phyloP scores from a whole-genome alignment of 352 stramenopile genomes.

The Pseudoperonospora humuli region DNA sequence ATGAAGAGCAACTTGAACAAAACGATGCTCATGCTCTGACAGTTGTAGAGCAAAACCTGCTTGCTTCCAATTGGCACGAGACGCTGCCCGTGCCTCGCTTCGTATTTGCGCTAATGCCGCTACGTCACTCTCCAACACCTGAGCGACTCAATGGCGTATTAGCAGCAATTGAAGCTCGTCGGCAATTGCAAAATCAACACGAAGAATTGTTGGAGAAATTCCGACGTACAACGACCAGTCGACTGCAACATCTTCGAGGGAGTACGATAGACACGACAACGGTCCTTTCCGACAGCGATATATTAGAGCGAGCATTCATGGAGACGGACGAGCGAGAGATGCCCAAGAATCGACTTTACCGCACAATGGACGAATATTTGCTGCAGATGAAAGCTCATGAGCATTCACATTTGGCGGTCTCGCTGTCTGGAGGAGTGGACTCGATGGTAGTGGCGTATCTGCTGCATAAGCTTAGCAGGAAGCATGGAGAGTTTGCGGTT shows the following conservation, averaged over 20 bases:
- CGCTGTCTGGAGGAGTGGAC: slow-evolving; percentile 93
- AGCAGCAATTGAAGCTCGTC: slow-evolving; percentile 35
- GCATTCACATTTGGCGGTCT: slow-evolving; percentile 73
- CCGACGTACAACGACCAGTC: slow-evolving; percentile 65
- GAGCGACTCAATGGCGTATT: slow-evolving; percentile 48
- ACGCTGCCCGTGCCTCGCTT: slow-evolving; percentile 45
- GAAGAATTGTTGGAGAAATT: slow-evolving; percentile 74
- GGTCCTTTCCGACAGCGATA: slow-evolving; percentile 42
- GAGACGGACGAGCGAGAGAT: slow-evolving; percentile 65
- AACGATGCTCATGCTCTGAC: slow-evolving; percentile 47
- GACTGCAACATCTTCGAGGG: slow-evolving; percentile 49
- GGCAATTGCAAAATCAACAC: slow-evolving; percentile 41
- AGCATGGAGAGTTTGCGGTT: slow-evolving; percentile 55
- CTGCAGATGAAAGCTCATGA: slow-evolving; percentile 30
- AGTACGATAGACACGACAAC: slow-evolving; percentile 6
- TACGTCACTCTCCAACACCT: slow-evolving; percentile 71
- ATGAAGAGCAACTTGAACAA: slow-evolving; percentile 12
- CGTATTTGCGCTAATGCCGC: slow-evolving; percentile 82
- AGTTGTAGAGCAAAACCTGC: slow-evolving; percentile 35
- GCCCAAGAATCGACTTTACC: slow-evolving; percentile 57
- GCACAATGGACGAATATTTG: slow-evolving; percentile 66
- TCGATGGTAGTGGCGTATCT: slow-evolving; percentile 96
- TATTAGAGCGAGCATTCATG: slow-evolving; percentile 58
- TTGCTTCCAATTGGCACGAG: slow-evolving; percentile 42
- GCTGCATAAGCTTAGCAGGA: slow-evolving; percentile 76